Evolutionary conservation across 305 asterid species (phyloP), one percentile per base, ranked within the genome.

Genomic region (Striga hermonthica): DNA sequence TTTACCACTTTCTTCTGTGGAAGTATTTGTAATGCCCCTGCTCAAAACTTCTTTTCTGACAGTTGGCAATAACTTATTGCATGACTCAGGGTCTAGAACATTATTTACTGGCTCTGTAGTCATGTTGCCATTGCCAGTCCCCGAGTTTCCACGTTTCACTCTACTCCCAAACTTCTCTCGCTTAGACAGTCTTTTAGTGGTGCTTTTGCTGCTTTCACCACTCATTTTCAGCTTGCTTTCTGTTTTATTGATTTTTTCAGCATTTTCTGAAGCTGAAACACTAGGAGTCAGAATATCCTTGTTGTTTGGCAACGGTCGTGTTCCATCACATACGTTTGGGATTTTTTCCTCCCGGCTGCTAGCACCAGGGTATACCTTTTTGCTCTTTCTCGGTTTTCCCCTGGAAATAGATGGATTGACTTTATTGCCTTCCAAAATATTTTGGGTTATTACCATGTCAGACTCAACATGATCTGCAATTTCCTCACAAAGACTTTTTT

Each of bases 181-280:
- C 70, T 39, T 64, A 61, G 73, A 11, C 55, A 40, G 62, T 35
- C 57, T 63, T 49, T 70, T 69, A 57, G 64, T 67, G 48, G 60
- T 15, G 49, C 11, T 60, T 71, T 71, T 75, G 62, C 66, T 13
- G 14, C 36, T 62, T 60, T 69, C 70, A 47, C 68, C 62, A 37
- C 64, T 66, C 69, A 49, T 74, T 70, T 74, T 71, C 49, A 63
- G 48, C 64, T 47, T 72, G 52, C 56, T 47, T 62, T 52, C 60
- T 68, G 69, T 72, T 48, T 69, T 70, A 56, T 61, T 48, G 44
- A 66, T 54, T 53, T 69, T 77, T 69, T 63, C 68, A 48, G 38
- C 35, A 71, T 71, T 65, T 66, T 64, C 79, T 62, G 82, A 76
- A 72, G 74, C 65, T 68, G 78, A 53, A 67, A 73, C 61, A 63